These are phyloP conservation scores for Suhomyces bokatorum DNA, from an alignment of 1,139 yeast species.

Conservation along the genomic window DNA sequence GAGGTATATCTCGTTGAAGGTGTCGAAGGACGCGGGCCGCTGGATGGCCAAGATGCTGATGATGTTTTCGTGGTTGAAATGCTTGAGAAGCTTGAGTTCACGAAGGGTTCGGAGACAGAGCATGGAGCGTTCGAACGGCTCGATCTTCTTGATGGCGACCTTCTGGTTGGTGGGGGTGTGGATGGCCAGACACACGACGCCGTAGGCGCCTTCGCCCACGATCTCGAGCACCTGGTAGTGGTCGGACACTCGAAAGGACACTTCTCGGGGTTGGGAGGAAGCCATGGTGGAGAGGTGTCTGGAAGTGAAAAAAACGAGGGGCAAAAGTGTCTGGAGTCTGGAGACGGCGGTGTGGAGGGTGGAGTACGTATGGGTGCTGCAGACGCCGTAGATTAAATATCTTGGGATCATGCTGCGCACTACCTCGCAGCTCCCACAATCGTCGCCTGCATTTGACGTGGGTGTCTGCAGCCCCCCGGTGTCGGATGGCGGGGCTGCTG, in stretches of 20 bases:
- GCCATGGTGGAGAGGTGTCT: slow-evolving; percentile 1
- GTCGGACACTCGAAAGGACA: slow-evolving; percentile 83
- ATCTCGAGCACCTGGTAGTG: slow-evolving; percentile 83
- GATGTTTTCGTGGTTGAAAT: slow-evolving; percentile 90
- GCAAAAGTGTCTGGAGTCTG: not conserved
- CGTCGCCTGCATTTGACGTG: slow-evolving; percentile 5
- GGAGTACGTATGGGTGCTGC: slow-evolving; percentile 1
- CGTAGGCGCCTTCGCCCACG: slow-evolving; percentile 97
- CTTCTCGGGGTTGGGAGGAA: slow-evolving; percentile 30
- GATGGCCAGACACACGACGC: slow-evolving; percentile 89
- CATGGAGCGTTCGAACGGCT: slow-evolving; percentile 91
- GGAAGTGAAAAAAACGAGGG: not conserved
- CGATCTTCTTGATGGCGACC: slow-evolving; percentile 74
- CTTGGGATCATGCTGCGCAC: slow-evolving; percentile 8
- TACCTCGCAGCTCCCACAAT: slow-evolving; percentile 7
- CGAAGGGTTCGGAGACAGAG: slow-evolving; percentile 87
- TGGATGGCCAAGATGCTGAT: slow-evolving; percentile 89
- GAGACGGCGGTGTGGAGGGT: not conserved
- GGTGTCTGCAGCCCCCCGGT: not conserved
- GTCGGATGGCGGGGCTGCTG: not conserved
- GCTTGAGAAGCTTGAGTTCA: slow-evolving; percentile 83
- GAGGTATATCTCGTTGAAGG: slow-evolving; percentile 83
- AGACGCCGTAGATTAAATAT: slow-evolving; percentile 5
- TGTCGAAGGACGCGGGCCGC: slow-evolving; percentile 73
- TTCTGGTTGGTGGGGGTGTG: slow-evolving; percentile 86